A percentile compares a stretch with the other conserved stretches of the same genome.
phyloP scores from a whole-genome alignment of 768 basidiomycete genomes.

The Lactarius deliciosus region DNA sequence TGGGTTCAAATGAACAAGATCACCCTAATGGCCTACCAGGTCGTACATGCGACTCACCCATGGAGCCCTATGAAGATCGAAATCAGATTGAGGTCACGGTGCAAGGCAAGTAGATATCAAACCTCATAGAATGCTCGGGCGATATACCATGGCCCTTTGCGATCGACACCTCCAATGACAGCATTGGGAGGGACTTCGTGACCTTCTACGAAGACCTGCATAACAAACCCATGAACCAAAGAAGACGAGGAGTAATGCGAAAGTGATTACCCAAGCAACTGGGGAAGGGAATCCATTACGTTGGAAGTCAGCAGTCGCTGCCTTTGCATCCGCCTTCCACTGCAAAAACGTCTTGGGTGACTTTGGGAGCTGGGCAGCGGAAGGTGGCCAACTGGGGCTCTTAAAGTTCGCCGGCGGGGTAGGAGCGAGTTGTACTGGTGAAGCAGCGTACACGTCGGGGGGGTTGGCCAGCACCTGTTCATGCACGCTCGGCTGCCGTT shows the following conservation, averaged over 20 bases:
- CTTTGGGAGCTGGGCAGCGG: background rate
- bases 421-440: background rate
- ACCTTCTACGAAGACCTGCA: constrained; percentile 27
- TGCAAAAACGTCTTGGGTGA: constrained; percentile 19
- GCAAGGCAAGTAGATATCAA: background rate
- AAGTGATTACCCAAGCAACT: constrained; percentile 25
- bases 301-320: constrained; percentile 20
- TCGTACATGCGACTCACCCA: constrained; percentile 20
- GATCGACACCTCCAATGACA: constrained; percentile 27
- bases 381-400: background rate
- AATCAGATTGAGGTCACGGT: background rate
- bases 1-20: background rate
- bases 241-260: background rate
- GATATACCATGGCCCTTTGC: constrained; percentile 23
- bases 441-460: background rate
- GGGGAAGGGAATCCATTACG: constrained; percentile 25
- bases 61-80: constrained; percentile 12
- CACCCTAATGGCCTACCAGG: no score
- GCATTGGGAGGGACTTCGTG: constrained; percentile 27
- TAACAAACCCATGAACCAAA: background rate
- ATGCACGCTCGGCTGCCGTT: background rate
- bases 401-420: background rate
- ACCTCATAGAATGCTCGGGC: constrained; percentile 29
- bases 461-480: constrained; percentile 9
- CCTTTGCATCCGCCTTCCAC: constrained; percentile 23